Evolutionary conservation across 139 green algal genomes (phyloP).

Genomic region (Diplosphaera chodatii): DNA sequence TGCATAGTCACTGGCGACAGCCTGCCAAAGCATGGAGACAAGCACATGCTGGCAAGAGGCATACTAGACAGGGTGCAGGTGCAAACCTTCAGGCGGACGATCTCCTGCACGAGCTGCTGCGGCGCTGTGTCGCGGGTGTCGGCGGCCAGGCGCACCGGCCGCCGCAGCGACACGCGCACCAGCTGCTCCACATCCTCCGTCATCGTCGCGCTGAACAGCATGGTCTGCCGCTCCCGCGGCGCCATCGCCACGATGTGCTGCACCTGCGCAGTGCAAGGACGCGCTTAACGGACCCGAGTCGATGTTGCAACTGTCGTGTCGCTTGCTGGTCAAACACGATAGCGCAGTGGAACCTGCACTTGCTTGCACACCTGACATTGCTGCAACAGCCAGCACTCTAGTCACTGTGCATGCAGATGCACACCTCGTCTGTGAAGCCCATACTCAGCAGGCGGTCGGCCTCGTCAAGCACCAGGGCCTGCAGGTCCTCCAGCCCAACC

Average conservation of each 20-base stretch:
- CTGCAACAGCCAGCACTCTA: too few species aligned
- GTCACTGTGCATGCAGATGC: too few species aligned
- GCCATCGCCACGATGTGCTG: conserved; percentile 76
- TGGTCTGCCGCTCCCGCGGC: conserved; percentile 85
- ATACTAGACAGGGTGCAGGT: too few species aligned
- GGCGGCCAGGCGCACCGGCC: conserved; percentile 85
- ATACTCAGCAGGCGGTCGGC: conserved; percentile 88
- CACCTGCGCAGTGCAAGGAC: conserved; percentile 48
- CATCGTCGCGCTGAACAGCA: conserved; percentile 88
- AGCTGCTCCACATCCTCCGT: conserved; percentile 69
- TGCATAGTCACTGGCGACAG: too few species aligned
- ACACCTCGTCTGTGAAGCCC: conserved; percentile 76
- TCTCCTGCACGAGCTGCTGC: conserved; percentile 73
- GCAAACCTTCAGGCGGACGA: conserved; percentile 75
- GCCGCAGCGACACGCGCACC: conserved; percentile 62
- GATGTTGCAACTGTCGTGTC: too few species aligned
- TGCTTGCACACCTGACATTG: too few species aligned
- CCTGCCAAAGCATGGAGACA: too few species aligned
- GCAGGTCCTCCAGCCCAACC: conserved; percentile 87
- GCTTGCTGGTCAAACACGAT: too few species aligned
- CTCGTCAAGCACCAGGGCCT: conserved; percentile 89
- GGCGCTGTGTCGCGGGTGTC: conserved; percentile 69
- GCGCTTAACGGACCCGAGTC: too few species aligned
- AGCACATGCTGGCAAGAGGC: too few species aligned
- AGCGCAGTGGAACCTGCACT: too few species aligned